Conservation (phyloP, 495 filamentous ascomycete species). For the Penicillium roqueforti region DNA sequence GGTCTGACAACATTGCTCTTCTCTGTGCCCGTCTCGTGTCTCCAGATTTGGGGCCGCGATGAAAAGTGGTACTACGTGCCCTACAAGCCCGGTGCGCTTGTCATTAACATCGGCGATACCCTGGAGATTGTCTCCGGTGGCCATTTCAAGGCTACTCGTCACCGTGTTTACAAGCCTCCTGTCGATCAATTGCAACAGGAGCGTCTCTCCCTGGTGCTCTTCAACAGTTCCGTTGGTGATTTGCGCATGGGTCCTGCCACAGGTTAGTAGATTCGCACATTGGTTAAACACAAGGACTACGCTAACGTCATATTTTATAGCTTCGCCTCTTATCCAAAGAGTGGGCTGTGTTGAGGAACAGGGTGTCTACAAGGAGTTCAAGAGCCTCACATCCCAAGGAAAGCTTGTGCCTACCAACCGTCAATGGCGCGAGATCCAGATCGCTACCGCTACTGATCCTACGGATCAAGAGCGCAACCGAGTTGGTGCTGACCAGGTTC, state of each 20-base stretch:
- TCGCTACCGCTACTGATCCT: slow-evolving; percentile 38
- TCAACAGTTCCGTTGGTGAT: slow-evolving; percentile 40
- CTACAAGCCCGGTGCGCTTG: slow-evolving; percentile 42
- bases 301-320: slow-evolving; percentile 8
- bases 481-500: slow-evolving; percentile 34
- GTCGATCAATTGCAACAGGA: slow-evolving; percentile 38
- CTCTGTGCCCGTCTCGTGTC: slow-evolving; percentile 38
- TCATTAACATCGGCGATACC: slow-evolving; percentile 46
- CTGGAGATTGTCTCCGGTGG: slow-evolving; percentile 46
- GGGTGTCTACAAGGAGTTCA: slow-evolving; percentile 40
- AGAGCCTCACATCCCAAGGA: slow-evolving; percentile 29
- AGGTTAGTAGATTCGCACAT: slow-evolving; percentile 14
- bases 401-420: slow-evolving; percentile 36
- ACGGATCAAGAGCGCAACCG: slow-evolving; percentile 34
- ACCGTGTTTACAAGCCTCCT: slow-evolving; percentile 41
- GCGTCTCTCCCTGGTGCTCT: slow-evolving; percentile 41
- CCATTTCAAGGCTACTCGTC: slow-evolving; percentile 46
- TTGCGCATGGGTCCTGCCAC: slow-evolving; percentile 32
- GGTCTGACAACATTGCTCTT: slow-evolving; percentile 42
- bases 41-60: slow-evolving; percentile 43
- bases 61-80: slow-evolving; percentile 43
- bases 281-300: neutral
- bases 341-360: slow-evolving; percentile 41
- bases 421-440: slow-evolving; percentile 42
- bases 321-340: slow-evolving; percentile 36